Evolutionary conservation across 2,329 filamentous ascomycete genomes (phyloP).

Genomic region (Arthroderma uncinatum): DNA sequence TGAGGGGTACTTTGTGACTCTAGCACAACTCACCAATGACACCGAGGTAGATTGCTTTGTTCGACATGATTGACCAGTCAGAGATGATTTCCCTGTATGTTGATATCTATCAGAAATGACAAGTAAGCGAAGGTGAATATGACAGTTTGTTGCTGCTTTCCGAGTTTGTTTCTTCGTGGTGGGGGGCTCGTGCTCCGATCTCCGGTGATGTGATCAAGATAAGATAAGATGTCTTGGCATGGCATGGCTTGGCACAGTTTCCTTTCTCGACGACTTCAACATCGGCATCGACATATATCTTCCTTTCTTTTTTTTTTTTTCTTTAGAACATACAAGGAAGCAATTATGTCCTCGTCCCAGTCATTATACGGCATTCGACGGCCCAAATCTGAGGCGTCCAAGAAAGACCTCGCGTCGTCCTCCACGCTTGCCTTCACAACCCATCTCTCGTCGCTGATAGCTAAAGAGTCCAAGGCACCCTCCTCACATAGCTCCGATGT

Average conservation of each 20-base stretch:
- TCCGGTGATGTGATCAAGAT: slow-evolving; percentile 2
- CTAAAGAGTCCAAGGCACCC: slow-evolving; percentile 30
- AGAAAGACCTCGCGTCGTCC: slow-evolving; percentile 57
- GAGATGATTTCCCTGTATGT: background rate
- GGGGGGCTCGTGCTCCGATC: background rate
- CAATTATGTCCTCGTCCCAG: background rate
- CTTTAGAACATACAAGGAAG: background rate
- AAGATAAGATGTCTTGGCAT: slow-evolving; percentile 1
- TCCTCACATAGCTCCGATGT: background rate
- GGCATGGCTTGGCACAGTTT: background rate
- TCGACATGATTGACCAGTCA: slow-evolving; percentile 19
- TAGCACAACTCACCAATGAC: slow-evolving; percentile 28
- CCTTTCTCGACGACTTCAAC: background rate
- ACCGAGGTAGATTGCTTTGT: slow-evolving; percentile 32
- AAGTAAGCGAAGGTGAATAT: background rate
- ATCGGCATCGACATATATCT: too few species aligned
- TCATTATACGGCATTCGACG: slow-evolving; percentile 64
- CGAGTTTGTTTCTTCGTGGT: background rate
- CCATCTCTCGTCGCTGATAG: slow-evolving; percentile 71
- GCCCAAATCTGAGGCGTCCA: slow-evolving; percentile 48
- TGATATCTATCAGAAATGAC: background rate
- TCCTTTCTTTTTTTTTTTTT: background rate
- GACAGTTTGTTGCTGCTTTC: background rate
- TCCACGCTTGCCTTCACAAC: slow-evolving; percentile 77
- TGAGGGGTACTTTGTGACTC: background rate